phyloP scores from a whole-genome alignment of 768 basidiomycete species.

The Cyathus striatus region DNA sequence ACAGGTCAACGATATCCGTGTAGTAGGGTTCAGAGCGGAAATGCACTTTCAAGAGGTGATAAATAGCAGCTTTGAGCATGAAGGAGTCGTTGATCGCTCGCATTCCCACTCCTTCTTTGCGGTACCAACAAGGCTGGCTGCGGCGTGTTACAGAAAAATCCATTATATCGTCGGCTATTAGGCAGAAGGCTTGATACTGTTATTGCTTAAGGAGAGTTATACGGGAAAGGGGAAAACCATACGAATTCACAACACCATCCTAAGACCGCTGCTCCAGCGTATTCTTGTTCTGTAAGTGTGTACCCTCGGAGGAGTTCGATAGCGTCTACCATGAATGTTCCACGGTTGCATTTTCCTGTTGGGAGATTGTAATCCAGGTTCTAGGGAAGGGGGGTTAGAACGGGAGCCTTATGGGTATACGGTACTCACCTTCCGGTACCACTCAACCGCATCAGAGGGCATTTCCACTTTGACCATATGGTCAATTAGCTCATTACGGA shows the following conservation, averaged over 20 bases:
- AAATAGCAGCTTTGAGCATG: slow-evolving; percentile 95
- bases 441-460: slow-evolving; percentile 79
- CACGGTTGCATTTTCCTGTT: slow-evolving; percentile 93
- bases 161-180: slow-evolving; percentile 98
- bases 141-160: slow-evolving; percentile 90
- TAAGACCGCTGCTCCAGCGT: slow-evolving; percentile 80
- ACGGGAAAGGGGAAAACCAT: slow-evolving; percentile 22
- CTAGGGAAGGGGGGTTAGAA: slow-evolving; percentile 35
- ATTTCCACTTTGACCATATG: slow-evolving; percentile 67
- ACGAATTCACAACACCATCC: slow-evolving; percentile 97
- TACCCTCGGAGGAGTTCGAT: slow-evolving; percentile 81
- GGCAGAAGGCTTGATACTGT: slow-evolving; percentile 95
- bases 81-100: slow-evolving; percentile 95
- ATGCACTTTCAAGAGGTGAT: slow-evolving; percentile 81
- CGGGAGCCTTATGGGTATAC: no score
- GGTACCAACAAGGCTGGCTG: slow-evolving; percentile 95
- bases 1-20: slow-evolving; percentile 83
- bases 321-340: slow-evolving; percentile 93
- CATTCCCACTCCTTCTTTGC: slow-evolving; percentile 54
- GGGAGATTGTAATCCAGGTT: slow-evolving; percentile 91
- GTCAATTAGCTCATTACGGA: slow-evolving; percentile 74
- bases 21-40: slow-evolving; percentile 82
- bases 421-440: slow-evolving; percentile 80
- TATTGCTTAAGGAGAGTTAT: neutral
- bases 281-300: slow-evolving; percentile 73